Evolutionary conservation across 2,329 filamentous ascomycete genomes (phyloP).

Genomic region (Bipolaris zeicola): DNA sequence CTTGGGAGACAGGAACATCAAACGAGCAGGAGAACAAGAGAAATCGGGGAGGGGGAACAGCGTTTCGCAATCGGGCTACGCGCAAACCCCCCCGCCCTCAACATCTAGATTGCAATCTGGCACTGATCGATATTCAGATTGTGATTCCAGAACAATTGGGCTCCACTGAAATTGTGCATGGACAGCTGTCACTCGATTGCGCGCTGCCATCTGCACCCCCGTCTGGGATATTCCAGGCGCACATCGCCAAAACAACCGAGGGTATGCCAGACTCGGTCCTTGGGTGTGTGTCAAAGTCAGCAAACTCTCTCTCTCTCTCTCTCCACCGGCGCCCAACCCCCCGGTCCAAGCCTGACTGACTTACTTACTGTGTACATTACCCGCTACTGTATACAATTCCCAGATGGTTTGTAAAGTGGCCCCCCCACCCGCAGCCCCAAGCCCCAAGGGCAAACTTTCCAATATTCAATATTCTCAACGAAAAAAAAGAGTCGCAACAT

Average conservation of each 20-base stretch:
- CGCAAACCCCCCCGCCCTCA: constrained; percentile 7
- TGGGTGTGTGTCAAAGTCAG: constrained; percentile 3
- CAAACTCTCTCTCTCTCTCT: neutral
- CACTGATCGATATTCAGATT: neutral
- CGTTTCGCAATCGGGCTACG: neutral
- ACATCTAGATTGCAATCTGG: constrained; percentile 2
- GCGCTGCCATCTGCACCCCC: constrained; percentile 1
- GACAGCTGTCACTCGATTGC: constrained; percentile 10
- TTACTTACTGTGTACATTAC: too few relatives aligned
- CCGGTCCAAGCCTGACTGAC: too few relatives aligned
- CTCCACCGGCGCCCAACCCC: neutral
- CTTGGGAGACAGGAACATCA: neutral
- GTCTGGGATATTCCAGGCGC: constrained; percentile 2
- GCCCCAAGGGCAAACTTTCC: neutral
- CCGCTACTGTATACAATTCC: too few relatives aligned
- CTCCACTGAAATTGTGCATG: constrained; percentile 10
- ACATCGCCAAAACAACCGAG: neutral
- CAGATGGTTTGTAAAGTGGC: too few relatives aligned
- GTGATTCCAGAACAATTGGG: constrained; percentile 13
- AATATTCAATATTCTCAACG: neutral
- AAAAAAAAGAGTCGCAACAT: neutral
- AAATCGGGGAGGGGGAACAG: neutral
- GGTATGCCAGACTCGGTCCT: constrained; percentile 3
- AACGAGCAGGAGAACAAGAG: too few relatives aligned
- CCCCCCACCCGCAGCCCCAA: too few relatives aligned